phyloP scores from a whole-genome alignment of 192 early-diverging fungal species.

The Phlyctochytrium bullatum region DNA sequence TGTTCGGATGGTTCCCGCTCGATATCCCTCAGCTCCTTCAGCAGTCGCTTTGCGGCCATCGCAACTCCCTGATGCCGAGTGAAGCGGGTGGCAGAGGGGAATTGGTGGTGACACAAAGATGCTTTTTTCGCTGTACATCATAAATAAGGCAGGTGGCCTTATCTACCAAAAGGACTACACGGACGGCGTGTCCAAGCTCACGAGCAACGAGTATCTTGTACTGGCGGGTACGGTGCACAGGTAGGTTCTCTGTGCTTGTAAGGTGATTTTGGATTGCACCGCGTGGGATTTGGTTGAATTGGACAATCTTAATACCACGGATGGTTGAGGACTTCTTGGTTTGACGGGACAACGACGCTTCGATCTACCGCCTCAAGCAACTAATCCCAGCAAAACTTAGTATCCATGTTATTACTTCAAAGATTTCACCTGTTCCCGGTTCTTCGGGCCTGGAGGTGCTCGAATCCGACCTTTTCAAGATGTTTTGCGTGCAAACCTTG shows the following conservation, averaged over 20 bases:
- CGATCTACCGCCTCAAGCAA: background rate
- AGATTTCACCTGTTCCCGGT: slow-evolving; percentile 79
- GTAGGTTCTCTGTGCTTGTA: too few species aligned
- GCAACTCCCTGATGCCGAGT: too few species aligned
- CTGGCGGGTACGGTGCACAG: slow-evolving; percentile 97
- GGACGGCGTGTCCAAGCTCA: slow-evolving; percentile 75
- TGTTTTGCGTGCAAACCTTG: slow-evolving; percentile 90
- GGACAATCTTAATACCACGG: too few species aligned
- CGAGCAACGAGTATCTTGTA: slow-evolving; percentile 96
- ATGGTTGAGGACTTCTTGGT: too few species aligned
- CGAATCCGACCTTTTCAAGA: slow-evolving; percentile 85
- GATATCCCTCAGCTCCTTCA: slow-evolving; percentile 56
- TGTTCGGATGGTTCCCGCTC: slow-evolving; percentile 42
- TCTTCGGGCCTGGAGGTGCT: slow-evolving; percentile 90
- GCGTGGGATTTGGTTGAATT: too few species aligned
- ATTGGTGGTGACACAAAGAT: slow-evolving; percentile 34
- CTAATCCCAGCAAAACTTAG: too few species aligned
- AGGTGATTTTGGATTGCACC: too few species aligned
- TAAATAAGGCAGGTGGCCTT: slow-evolving; percentile 81
- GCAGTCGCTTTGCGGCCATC: slow-evolving; percentile 39
- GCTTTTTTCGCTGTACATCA: slow-evolving; percentile 45
- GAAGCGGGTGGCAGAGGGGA: too few species aligned
- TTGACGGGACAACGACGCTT: background rate
- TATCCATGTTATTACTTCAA: slow-evolving; percentile 92
- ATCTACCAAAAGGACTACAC: slow-evolving; percentile 92